phyloP scores from a whole-genome alignment of 176 grass and related monocot genomes.

The bread wheat (Triticum aestivum) region IWGSC_CS_RefSeq_v2.1 NC_057798.1:606370191-606370690 shows the following conservation, averaged over 20 bases:
- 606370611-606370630: too few species aligned
- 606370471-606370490: not conserved
- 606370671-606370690: too few species aligned
- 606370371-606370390: not conserved
- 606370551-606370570: not conserved
- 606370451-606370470: too few species aligned
- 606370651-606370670: too few species aligned
- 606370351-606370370: not conserved
- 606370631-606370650: too few species aligned
- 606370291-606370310: not conserved
- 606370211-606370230: too few species aligned
- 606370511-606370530: not conserved
- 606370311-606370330: not conserved
- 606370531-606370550: not conserved
- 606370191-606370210: too few species aligned
- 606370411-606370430: not conserved
- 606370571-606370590: not conserved
- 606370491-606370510: not conserved
- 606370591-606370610: not conserved
- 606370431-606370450: not conserved
- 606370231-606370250: too few species aligned
- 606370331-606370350: not conserved
- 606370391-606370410: not conserved
- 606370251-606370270: too few species aligned
- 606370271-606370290: too few species aligned